Conservation (phyloP, 2,329 filamentous ascomycete genomes). For the Stemphylium lycopersici region DNA sequence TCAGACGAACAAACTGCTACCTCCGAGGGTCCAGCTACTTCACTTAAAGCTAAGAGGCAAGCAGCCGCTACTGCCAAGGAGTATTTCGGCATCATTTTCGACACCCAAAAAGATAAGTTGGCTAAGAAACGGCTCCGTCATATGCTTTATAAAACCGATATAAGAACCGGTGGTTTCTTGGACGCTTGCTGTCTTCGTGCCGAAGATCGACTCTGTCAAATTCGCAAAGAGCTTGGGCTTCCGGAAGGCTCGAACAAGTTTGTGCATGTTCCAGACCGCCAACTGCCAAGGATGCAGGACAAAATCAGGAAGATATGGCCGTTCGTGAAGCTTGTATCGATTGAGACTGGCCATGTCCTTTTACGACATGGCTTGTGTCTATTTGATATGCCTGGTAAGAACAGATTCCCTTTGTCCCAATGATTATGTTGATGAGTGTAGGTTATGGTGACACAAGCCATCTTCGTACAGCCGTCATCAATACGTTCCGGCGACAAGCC, state of each 20-base stretch:
- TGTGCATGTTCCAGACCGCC: conserved; percentile 6
- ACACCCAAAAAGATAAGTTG: not conserved
- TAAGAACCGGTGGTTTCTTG: conserved; percentile 3
- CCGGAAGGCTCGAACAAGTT: not conserved
- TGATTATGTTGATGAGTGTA: conserved; percentile 1
- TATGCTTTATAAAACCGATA: not conserved
- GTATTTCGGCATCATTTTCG: conserved; percentile 19
- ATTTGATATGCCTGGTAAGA: conserved; percentile 22
- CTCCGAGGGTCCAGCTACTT: not conserved
- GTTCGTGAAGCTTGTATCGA: conserved; percentile 10
- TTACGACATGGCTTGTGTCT: conserved; percentile 11
- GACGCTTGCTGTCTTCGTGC: not conserved
- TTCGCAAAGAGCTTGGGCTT: not conserved
- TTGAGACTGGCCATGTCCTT: conserved; percentile 18
- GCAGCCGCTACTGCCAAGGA: conserved; percentile 7
- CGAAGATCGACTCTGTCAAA: not conserved
- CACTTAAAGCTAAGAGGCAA: not conserved
- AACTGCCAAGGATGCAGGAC: not conserved
- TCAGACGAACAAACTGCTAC: not conserved
- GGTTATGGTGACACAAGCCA: conserved; percentile 24
- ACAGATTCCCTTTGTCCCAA: not conserved
- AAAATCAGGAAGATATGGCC: conserved; percentile 10
- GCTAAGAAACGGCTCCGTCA: not conserved
- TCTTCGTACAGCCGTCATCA: conserved; percentile 13
- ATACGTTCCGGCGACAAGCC: conserved; percentile 14